phyloP scores from a whole-genome alignment of 2,329 filamentous ascomycete genomes.

The Hypomyces rosellus region DNA sequence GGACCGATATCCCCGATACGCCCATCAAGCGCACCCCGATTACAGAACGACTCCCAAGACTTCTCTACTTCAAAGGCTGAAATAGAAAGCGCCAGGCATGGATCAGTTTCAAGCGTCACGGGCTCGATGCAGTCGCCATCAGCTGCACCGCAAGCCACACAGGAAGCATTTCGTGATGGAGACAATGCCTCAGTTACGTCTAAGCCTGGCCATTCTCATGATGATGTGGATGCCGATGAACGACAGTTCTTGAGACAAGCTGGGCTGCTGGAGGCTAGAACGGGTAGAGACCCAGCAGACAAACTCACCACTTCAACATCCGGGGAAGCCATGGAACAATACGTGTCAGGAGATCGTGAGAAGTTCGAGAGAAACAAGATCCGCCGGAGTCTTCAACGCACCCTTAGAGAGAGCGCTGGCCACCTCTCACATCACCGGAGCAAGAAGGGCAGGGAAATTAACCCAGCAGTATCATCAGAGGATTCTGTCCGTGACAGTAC shows the following conservation, averaged over 20 bases:
- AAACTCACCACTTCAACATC: constrained; percentile 30
- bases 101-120: constrained; percentile 26
- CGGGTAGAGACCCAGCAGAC: constrained; percentile 25
- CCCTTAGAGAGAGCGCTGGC: constrained; percentile 72
- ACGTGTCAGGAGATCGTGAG: constrained; percentile 36
- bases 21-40: constrained; percentile 19
- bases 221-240: constrained; percentile 59
- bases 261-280: constrained; percentile 49
- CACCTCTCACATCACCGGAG: constrained; percentile 63
- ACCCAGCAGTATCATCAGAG: constrained; percentile 23
- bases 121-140: constrained; percentile 20
- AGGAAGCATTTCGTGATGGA: constrained; percentile 15
- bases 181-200: neutral
- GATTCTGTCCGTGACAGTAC: constrained; percentile 53
- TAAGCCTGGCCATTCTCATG: constrained; percentile 20
- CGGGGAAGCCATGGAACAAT: constrained; percentile 25
- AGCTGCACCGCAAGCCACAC: constrained; percentile 17
- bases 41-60: constrained; percentile 19
- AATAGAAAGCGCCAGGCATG: constrained; percentile 20
- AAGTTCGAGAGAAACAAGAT: constrained; percentile 60
- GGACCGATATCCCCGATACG: constrained; percentile 25
- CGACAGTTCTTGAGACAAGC: constrained; percentile 61
- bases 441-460: constrained; percentile 64
- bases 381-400: constrained; percentile 81
- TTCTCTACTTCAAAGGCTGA: constrained; percentile 19